These are phyloP conservation scores for Neurospora sp. DNA, from an alignment of 495 filamentous ascomycete species.

Conservation along the genomic window DNA sequence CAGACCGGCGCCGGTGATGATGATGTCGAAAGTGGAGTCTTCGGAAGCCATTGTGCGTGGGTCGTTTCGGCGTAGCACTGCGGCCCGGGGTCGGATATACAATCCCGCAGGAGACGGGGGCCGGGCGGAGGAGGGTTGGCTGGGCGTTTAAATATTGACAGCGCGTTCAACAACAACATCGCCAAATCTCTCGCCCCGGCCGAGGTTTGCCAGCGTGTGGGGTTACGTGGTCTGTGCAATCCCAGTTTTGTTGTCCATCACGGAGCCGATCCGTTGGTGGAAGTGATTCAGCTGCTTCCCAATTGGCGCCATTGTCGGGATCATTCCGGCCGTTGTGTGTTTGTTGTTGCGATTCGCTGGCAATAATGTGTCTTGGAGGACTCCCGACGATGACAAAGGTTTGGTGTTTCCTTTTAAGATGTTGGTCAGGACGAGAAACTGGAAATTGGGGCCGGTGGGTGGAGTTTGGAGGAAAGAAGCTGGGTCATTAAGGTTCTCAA, in stretches of 20 bases:
- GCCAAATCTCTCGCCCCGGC: neutral
- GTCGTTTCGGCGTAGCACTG: neutral
- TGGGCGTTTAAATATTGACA: neutral
- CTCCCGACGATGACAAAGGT: neutral
- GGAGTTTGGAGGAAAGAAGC: neutral
- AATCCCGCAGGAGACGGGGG: neutral
- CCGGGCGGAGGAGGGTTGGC: neutral
- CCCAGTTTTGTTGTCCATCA: neutral
- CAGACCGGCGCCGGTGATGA: conserved; percentile 65
- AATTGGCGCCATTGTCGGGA: neutral
- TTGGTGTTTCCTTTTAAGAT: neutral
- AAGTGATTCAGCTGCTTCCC: neutral
- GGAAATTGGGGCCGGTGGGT: neutral
- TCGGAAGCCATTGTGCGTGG: conserved; percentile 3
- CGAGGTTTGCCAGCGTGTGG: neutral
- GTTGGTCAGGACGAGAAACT: neutral
- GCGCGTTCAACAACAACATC: neutral
- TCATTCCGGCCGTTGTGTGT: neutral
- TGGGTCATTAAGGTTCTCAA: neutral
- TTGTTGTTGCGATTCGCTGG: neutral
- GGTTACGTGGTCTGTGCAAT: neutral
- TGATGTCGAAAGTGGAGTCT: conserved; percentile 40
- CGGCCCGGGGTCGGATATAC: neutral
- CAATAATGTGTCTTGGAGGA: neutral
- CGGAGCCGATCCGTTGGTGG: neutral